Evolutionary conservation across 176 grass and related monocot genomes (phyloP).

Genomic region (Luzula sylvatica): DNA sequence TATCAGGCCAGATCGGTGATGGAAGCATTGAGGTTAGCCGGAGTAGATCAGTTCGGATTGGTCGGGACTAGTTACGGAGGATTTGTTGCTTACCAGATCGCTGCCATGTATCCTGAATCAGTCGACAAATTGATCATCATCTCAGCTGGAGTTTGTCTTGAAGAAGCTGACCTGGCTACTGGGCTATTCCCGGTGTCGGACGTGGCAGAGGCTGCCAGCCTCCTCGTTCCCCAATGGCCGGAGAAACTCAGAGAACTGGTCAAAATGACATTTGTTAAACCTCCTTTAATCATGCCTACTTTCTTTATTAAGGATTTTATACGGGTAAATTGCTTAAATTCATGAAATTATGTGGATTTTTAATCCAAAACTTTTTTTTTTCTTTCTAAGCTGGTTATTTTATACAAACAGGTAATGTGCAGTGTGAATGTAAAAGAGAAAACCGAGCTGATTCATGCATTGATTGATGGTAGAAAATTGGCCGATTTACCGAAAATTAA

Average conservation of each 20-base stretch:
- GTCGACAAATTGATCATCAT: conserved; percentile 57
- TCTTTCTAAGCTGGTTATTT: not conserved
- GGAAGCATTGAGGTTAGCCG: conserved; percentile 24
- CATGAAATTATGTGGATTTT: conserved; percentile 1
- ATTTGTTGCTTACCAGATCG: conserved; percentile 73
- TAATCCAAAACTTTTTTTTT: not conserved
- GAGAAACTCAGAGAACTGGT: conserved; percentile 64
- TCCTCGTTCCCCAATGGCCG: conserved; percentile 72
- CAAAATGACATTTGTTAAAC: conserved; percentile 54
- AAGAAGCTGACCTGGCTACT: conserved; percentile 47
- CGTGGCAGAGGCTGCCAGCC: conserved; percentile 42
- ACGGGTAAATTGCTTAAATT: not conserved
- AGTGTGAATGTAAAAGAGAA: conserved; percentile 63
- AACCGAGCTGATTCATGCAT: conserved; percentile 56
- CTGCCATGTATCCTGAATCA: conserved; percentile 38
- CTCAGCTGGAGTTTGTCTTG: conserved; percentile 59
- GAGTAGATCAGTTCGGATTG: conserved; percentile 34
- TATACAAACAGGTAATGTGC: conserved; percentile 76
- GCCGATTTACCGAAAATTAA: conserved; percentile 71
- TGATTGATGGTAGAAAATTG: conserved; percentile 69
- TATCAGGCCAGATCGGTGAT: conserved; percentile 32
- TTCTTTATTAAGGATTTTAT: conserved; percentile 38
- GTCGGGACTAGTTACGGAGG: conserved; percentile 81
- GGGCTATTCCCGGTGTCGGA: conserved; percentile 68
- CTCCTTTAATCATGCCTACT: conserved; percentile 58